Conservation (phyloP, 805 yeast genomes). For the Myxozyma sirexii region DNA sequence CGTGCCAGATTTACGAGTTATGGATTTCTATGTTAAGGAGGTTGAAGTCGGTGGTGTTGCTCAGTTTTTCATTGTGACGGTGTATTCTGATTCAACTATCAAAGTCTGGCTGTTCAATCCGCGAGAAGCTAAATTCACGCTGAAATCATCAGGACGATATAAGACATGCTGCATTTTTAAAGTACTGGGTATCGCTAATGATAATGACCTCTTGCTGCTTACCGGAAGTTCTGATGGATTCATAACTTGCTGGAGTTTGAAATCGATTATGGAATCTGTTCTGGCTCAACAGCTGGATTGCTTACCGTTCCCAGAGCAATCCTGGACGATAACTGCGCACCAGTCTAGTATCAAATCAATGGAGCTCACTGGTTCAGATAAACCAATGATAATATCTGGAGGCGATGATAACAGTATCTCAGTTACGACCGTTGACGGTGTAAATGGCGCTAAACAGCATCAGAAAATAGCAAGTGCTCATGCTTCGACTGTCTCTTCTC, state of each 20-base stretch:
- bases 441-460: conserved; percentile 27
- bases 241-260: conserved; percentile 61
- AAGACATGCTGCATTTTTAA: conserved; percentile 77
- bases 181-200: conserved; percentile 50
- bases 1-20: conserved; percentile 83
- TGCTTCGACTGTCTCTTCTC: conserved; percentile 80
- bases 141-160: conserved; percentile 56
- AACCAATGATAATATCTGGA: conserved; percentile 61
- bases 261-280: neutral
- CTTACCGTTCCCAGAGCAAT: conserved; percentile 17
- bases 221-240: conserved; percentile 85
- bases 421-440: conserved; percentile 43
- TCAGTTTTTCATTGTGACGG: conserved; percentile 60
- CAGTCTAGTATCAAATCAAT: conserved; percentile 82
- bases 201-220: conserved; percentile 46
- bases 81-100: conserved; percentile 82
- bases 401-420: conserved; percentile 89
- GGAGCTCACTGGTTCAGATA: conserved; percentile 38
- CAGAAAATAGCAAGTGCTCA: conserved; percentile 62
- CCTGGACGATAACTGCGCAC: conserved; percentile 57
- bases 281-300: neutral
- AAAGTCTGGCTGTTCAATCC: conserved; percentile 49
- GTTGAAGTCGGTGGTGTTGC: conserved; percentile 17
- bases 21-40: conserved; percentile 69
- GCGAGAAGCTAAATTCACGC: conserved; percentile 45